A percentile compares a stretch with the other conserved stretches of the same genome.
Evolutionary conservation across 768 basidiomycete genomes (phyloP).

Genomic region (Cystofilobasidium capitatum): DNA sequence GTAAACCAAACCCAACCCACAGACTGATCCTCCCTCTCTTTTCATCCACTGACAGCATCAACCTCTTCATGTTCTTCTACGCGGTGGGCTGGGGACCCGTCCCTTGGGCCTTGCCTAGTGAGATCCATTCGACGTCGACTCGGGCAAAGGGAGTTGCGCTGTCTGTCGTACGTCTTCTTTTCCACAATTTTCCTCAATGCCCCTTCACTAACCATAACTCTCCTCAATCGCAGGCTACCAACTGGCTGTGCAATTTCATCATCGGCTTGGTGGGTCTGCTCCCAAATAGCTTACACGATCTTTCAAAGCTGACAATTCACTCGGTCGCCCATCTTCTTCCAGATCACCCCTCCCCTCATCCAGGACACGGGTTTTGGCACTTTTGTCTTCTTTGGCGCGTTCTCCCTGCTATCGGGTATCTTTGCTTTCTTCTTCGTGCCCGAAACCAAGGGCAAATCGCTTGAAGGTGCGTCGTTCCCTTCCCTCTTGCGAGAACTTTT

Average conservation of each 20-base stretch:
- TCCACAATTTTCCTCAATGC: background rate
- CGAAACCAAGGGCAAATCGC: constrained; percentile 28
- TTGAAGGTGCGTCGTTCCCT: constrained; percentile 23
- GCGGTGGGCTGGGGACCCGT: constrained; percentile 7
- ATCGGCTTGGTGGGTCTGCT: constrained; percentile 2
- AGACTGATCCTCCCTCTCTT: background rate
- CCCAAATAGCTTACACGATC: no score
- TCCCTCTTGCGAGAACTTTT: background rate
- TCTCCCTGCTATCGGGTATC: constrained; percentile 21
- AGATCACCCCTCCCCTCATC: constrained; percentile 29
- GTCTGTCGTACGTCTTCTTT: background rate
- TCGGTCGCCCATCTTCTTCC: background rate
- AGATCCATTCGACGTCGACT: background rate
- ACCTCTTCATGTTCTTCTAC: background rate
- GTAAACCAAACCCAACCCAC: no score
- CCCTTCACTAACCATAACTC: background rate
- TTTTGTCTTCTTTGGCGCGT: constrained; percentile 30
- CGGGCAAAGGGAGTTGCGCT: constrained; percentile 7
- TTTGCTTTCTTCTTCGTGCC: constrained; percentile 28
- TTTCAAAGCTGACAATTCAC: no score
- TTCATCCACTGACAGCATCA: background rate
- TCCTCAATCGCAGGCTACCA: constrained; percentile 1
- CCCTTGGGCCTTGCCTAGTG: background rate
- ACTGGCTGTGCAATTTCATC: constrained; percentile 31
- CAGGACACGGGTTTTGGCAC: constrained; percentile 26